Percentiles rank a stretch among this genome's conserved stretches.
Evolutionary conservation across 805 yeast genomes (phyloP).

Genomic region (Candida silvicultrix): DNA sequence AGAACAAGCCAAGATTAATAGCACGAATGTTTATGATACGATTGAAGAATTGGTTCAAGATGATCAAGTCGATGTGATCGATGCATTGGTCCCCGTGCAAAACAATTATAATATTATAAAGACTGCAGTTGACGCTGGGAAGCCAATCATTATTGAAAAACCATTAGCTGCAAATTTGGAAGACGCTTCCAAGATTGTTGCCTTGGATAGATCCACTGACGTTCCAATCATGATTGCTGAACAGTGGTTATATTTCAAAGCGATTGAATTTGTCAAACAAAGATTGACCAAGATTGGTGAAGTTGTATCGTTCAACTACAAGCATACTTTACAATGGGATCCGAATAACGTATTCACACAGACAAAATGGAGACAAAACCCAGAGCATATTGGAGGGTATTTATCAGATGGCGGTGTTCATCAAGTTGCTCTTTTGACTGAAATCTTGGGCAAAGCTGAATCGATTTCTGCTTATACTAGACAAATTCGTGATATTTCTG

Average conservation of each 20-base stretch:
- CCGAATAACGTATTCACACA: slow-evolving; percentile 49
- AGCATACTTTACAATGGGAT: slow-evolving; percentile 62
- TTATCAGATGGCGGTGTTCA: slow-evolving; percentile 92
- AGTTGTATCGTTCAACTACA: slow-evolving; percentile 54
- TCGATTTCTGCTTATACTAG: slow-evolving; percentile 64
- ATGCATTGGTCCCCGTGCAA: slow-evolving; percentile 81
- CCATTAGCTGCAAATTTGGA: slow-evolving; percentile 79
- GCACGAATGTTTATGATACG: slow-evolving; percentile 46
- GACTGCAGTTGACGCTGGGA: slow-evolving; percentile 59
- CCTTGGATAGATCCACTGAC: slow-evolving; percentile 47
- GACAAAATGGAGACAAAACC: slow-evolving; percentile 79
- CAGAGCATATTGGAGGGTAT: slow-evolving; percentile 86
- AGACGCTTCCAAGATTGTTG: slow-evolving; percentile 73
- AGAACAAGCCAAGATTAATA: slow-evolving; percentile 43
- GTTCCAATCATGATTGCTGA: slow-evolving; percentile 70
- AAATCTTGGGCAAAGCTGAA: slow-evolving; percentile 64
- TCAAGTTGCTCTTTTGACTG: slow-evolving; percentile 78
- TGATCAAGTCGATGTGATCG: slow-evolving; percentile 63
- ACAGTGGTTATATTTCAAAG: slow-evolving; percentile 68
- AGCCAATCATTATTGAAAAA: slow-evolving; percentile 76
- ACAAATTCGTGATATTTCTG: slow-evolving; percentile 68
- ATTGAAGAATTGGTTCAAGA: slow-evolving; percentile 60
- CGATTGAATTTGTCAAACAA: slow-evolving; percentile 44
- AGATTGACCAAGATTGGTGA: slow-evolving; percentile 65
- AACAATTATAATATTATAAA: slow-evolving; percentile 59